phyloP scores from a whole-genome alignment of 2,329 filamentous ascomycete species.

The Passalora sequoiae region DNA sequence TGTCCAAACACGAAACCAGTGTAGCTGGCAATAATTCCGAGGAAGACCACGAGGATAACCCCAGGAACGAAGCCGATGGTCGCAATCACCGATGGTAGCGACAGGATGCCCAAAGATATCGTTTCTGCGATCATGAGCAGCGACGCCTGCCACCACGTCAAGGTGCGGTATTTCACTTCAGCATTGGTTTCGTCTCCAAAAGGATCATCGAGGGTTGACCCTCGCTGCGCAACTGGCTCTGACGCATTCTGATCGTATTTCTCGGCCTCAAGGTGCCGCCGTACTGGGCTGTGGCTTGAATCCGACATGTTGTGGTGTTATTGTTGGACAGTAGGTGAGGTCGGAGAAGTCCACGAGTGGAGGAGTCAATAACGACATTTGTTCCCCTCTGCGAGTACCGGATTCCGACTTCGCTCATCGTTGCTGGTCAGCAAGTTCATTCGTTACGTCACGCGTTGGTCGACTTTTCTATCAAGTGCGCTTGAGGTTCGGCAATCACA shows the following conservation, averaged over 20 bases:
- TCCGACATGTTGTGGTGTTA: conserved; percentile 2
- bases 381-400: conserved; percentile 1
- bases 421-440: conserved; percentile 7
- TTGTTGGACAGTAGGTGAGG: too few species aligned
- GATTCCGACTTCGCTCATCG: conserved; percentile 7
- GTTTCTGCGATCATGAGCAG: conserved; percentile 53
- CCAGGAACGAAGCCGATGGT: conserved; percentile 50
- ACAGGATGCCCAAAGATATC: conserved; percentile 55
- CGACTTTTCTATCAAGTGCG: conserved; percentile 4
- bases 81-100: conserved; percentile 50
- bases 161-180: conserved; percentile 47
- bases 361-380: conserved; percentile 4
- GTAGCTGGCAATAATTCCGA: conserved; percentile 55
- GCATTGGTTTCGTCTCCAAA: conserved; percentile 14
- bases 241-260: neutral
- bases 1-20: conserved; percentile 57
- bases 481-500: neutral
- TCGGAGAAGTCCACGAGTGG: neutral
- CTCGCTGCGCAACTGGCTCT: neutral
- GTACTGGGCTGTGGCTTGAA: neutral
- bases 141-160: conserved; percentile 43
- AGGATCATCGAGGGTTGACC: conserved; percentile 1
- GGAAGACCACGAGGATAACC: conserved; percentile 49
- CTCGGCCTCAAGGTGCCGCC: neutral
- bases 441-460: conserved; percentile 13